Evolutionary conservation across 306 rosid species (phyloP), one percentile per base, ranked within the genome.

Genomic region (Rosa multiflora): DNA sequence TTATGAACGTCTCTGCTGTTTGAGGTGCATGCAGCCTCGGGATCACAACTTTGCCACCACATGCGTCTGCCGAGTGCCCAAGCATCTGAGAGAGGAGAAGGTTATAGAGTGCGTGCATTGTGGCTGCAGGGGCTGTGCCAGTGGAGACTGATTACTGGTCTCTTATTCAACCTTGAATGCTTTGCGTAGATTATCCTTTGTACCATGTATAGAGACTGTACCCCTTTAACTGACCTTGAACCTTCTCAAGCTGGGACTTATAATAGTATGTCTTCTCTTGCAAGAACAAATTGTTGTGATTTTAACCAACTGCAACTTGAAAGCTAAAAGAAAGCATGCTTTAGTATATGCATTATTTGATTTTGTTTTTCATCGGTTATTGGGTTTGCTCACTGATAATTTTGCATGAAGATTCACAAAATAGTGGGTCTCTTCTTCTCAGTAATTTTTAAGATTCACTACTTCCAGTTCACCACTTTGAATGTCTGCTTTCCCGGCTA

Each of bases 41-140:
- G 91, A 94, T 82, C 97, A 92, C 84, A 94, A 94, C 84, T 94
- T 92, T 82, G 93, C 91, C 14, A 94, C 97, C 17, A 92, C 98
- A 5, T 94, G 96, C 1, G 94, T 92, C 67, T 94, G 97, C 73
- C 92, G 98, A 59, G 98, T 94, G 32, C 98, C 98, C 21, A 89
- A 90, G 83, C 91, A 94, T 74, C 84, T 92, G 17, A 90, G 98
- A 86, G 96, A 91, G 85, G 98, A 90, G 82, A 94, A 94, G 82
- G 93, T 90, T 18, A 87, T 91, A 11, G 98, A 91, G 82, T 94
- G 97, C 46, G 98, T 94, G 75, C 97, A 94, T 49, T 94, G 98
- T 40, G 96, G 97, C 64, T 94, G 97, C 69, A 76, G 63, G 89
- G 98, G 98, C 8, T 94, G 98, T 74, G 98, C 98, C n/a, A 94